Base-by-base conservation (phyloP, 495 filamentous ascomycete species). In the Talaromyces thailandensis region DNA sequence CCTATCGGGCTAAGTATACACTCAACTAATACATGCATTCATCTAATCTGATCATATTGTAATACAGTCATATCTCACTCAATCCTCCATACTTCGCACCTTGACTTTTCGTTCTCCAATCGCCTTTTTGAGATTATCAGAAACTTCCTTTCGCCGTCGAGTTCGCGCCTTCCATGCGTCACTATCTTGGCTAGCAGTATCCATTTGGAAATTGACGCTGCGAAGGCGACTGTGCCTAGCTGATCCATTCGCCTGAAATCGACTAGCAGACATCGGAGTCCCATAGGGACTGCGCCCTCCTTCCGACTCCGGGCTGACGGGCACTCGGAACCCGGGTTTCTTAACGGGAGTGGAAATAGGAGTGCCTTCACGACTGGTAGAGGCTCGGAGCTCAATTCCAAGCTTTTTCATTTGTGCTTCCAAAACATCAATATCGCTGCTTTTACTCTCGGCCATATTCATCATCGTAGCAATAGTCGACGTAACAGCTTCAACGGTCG, bases 391-490 rank as follows among this genome's bases (percentile, higher is more conserved):
- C 60, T 78, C 73, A 6, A 92, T 68, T 3, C 88, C 80, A 8
- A 96, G 76, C 57, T 84, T 86, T 28, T 85, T 83, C 76, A 98
- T 86, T 65, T 96, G 89, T 37, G 84, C 82, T 70, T 96, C 94
- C 28, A 98, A 80, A 11, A 95, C 83, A 71, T 96, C 91, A 55
- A 98, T 86, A 65, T 98, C 94, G 52, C 85, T 87, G 70, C 88
- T 91, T 69, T 87, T 89, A 73, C 86, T 87, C 76, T 96, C 90
- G 0, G 88, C 87, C 90, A 97, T 96, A 63, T 76, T 84, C 58
- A 92, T 98, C 84, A 99, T 90, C 61, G 94, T 96, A 58, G 78
- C 77, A 64, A 99, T 96, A 6, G 95, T 98, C 56, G 88, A 89
- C 50, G 90, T 84, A 21, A 98, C 91, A 7, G 91, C 91, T 65